A percentile compares a stretch with the other conserved stretches of the same genome.
These are phyloP conservation scores for Exsudoporus frostii DNA, from an alignment of 768 basidiomycete species.

Conservation along the genomic window DNA sequence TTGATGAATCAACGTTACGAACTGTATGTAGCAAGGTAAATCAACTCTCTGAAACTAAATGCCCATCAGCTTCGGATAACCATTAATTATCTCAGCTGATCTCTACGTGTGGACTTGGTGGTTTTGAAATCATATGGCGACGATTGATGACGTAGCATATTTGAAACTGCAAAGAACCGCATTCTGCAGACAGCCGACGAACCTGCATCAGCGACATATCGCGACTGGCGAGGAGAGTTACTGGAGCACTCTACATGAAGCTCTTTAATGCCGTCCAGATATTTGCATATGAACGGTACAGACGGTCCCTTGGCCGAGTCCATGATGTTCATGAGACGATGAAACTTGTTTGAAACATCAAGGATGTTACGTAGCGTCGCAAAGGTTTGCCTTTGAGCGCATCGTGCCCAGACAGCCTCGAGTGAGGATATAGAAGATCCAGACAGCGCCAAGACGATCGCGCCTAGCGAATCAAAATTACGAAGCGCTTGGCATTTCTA, in stretches of 20 bases:
- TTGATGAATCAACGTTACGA: neutral
- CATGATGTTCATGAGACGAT: constrained; percentile 44
- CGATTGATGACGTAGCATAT: constrained; percentile 57
- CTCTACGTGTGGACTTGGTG: constrained; percentile 41
- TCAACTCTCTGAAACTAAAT: neutral
- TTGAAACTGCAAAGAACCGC: constrained; percentile 46
- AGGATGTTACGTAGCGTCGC: constrained; percentile 53
- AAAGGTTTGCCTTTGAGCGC: constrained; percentile 47
- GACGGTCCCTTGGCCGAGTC: constrained; percentile 49
- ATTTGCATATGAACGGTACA: constrained; percentile 67
- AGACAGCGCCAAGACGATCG: constrained; percentile 61
- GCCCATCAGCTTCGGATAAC: neutral
- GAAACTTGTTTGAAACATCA: constrained; percentile 43
- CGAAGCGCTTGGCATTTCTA: constrained; percentile 64
- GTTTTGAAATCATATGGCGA: constrained; percentile 48
- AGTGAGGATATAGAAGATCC: constrained; percentile 55
- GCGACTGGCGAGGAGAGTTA: constrained; percentile 7
- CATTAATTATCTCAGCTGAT: neutral
- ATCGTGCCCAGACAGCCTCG: constrained; percentile 66
- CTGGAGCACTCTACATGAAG: constrained; percentile 50
- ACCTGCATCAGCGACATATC: constrained; percentile 32
- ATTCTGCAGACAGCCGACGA: constrained; percentile 56
- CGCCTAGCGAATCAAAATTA: constrained; percentile 68
- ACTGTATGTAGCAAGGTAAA: neutral
- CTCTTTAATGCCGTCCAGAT: constrained; percentile 57